A percentile compares a stretch with the other conserved stretches of the same genome.
phyloP scores from a whole-genome alignment of 2,329 filamentous ascomycete species.

The Pyrenochaeta sp. region DNA sequence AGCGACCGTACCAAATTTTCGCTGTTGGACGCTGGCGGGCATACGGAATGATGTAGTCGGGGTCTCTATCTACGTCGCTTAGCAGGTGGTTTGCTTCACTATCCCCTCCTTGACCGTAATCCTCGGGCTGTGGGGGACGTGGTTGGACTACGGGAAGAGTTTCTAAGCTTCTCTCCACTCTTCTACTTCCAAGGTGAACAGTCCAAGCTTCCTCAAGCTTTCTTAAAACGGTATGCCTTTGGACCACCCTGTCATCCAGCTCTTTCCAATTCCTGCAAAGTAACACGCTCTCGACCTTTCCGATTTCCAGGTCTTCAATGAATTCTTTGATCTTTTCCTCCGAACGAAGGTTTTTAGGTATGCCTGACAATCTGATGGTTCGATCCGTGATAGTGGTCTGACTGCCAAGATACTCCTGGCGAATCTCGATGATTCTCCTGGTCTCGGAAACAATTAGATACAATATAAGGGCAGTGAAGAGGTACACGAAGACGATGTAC shows the following conservation, averaged over 20 bases:
- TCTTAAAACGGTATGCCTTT: conserved; percentile 71
- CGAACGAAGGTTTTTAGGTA: conserved; percentile 78
- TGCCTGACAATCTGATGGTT: conserved; percentile 89
- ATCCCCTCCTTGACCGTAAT: conserved; percentile 47
- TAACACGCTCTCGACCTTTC: conserved; percentile 86
- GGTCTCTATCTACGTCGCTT: conserved; percentile 51
- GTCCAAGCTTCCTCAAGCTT: conserved; percentile 87
- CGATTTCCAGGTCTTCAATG: conserved; percentile 87
- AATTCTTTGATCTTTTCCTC: conserved; percentile 86
- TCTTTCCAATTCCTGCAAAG: conserved; percentile 87
- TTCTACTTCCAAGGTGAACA: conserved; percentile 70
- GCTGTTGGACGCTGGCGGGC: conserved; percentile 68
- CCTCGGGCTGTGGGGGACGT: conserved; percentile 43
- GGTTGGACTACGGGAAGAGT: conserved; percentile 62
- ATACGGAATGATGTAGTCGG: conserved; percentile 55
- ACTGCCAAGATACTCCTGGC: conserved; percentile 90
- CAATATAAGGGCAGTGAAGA: conserved; percentile 83
- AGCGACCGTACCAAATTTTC: conserved; percentile 79
- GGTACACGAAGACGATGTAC: conserved; percentile 92
- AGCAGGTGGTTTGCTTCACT: conserved; percentile 70
- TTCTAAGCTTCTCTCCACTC: conserved; percentile 58
- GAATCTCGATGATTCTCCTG: conserved; percentile 80
- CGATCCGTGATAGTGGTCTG: conserved; percentile 96
- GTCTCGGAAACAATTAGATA: conserved; percentile 87
- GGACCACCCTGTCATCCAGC: conserved; percentile 76